Percentiles rank a stretch among this genome's conserved stretches.
Evolutionary conservation across 2,329 filamentous ascomycete genomes (phyloP).

Genomic region (Juglanconis juglandina): DNA sequence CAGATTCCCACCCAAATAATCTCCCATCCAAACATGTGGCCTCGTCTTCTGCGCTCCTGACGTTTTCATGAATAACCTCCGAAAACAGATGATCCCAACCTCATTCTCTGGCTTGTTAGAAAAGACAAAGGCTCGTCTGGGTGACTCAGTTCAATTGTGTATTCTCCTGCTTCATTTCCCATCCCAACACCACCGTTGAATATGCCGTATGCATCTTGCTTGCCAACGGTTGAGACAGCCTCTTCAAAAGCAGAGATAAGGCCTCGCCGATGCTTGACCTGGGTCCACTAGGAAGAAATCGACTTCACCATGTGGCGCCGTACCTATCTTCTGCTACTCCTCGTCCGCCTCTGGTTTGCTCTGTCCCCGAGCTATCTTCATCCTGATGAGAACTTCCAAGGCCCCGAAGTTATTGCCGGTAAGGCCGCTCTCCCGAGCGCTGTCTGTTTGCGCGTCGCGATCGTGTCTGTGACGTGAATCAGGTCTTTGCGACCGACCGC

Average conservation of each 20-base stretch:
- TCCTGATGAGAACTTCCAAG: conserved; percentile 98
- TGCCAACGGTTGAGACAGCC: conserved; percentile 18
- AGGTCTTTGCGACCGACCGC: neutral
- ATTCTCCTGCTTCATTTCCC: neutral
- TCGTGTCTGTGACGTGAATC: neutral
- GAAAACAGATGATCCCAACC: conserved; percentile 8
- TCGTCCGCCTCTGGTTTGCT: conserved; percentile 90
- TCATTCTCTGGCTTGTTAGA: neutral
- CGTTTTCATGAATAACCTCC: conserved; percentile 12
- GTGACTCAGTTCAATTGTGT: neutral
- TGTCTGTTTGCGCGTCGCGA: neutral
- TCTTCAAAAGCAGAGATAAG: conserved; percentile 15
- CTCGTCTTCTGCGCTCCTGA: conserved; percentile 11
- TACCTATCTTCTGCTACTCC: conserved; percentile 77
- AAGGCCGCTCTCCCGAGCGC: conserved; percentile 32
- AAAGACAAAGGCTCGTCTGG: neutral
- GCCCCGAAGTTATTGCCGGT: conserved; percentile 96
- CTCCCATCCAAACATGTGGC: conserved; percentile 16
- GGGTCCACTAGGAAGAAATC: conserved; percentile 19
- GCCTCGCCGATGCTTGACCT: conserved; percentile 22
- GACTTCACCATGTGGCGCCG: conserved; percentile 76
- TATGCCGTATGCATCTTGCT: conserved; percentile 17
- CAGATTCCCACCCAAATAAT: conserved; percentile 2
- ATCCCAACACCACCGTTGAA: conserved; percentile 2
- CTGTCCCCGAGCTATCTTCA: conserved; percentile 94